Evolutionary conservation across 768 basidiomycete species (phyloP).

Genomic region (Pisolithus albus): DNA sequence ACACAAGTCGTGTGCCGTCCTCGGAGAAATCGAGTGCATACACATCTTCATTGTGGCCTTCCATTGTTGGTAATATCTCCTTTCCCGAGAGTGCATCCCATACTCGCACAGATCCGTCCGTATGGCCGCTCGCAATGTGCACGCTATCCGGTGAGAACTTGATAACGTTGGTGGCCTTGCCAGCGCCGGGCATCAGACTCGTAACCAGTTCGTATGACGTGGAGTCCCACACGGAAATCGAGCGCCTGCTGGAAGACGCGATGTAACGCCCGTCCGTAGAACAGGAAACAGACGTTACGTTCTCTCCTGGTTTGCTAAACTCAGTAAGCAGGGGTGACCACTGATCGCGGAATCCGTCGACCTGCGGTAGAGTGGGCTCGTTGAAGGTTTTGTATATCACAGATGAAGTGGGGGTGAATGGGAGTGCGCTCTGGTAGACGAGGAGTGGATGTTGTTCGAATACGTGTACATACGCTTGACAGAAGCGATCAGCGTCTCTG

Average conservation of each 20-base stretch:
- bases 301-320: slow-evolving; percentile 13
- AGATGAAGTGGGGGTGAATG: slow-evolving; percentile 24
- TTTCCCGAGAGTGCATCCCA: slow-evolving; percentile 24
- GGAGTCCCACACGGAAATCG: slow-evolving; percentile 21
- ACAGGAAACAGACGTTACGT: slow-evolving; percentile 16
- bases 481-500: slow-evolving; percentile 26
- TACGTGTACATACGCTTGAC: slow-evolving; percentile 23
- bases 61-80: slow-evolving; percentile 9
- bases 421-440: slow-evolving; percentile 26
- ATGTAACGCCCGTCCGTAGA: slow-evolving; percentile 25
- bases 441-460: slow-evolving; percentile 29
- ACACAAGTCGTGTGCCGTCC: slow-evolving; percentile 20
- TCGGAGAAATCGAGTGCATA: slow-evolving; percentile 26
- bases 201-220: slow-evolving; percentile 21
- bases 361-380: slow-evolving; percentile 15
- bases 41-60: slow-evolving; percentile 15
- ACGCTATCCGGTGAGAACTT: slow-evolving; percentile 25
- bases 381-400: slow-evolving; percentile 23
- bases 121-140: slow-evolving; percentile 20
- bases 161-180: slow-evolving; percentile 12
- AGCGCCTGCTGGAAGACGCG: slow-evolving; percentile 17
- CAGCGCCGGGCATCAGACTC: slow-evolving; percentile 10
- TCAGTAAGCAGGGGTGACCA: slow-evolving; percentile 29
- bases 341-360: slow-evolving; percentile 23
- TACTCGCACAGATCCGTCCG: slow-evolving; percentile 15